Evolutionary conservation across 257 asterid genomes (phyloP).

Genomic region (Euphrasia confusa): DNA sequence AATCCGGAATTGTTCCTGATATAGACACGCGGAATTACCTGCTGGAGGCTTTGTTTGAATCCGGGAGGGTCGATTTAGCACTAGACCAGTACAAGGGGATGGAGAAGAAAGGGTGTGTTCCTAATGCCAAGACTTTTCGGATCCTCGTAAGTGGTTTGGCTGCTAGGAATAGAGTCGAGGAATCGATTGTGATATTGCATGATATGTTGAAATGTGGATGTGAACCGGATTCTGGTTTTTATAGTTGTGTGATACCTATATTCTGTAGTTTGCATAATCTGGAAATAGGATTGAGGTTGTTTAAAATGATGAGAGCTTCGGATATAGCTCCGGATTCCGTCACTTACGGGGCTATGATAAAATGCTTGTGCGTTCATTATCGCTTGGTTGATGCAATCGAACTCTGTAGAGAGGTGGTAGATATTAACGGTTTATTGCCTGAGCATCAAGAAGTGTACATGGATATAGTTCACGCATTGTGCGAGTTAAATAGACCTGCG

Average conservation of each 20-base stretch:
- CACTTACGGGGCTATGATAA: conserved; percentile 47
- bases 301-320: conserved; percentile 53
- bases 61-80: conserved; percentile 54
- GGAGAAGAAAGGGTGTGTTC: conserved; percentile 68
- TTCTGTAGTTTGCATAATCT: conserved; percentile 45
- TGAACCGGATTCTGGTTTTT: conserved; percentile 48
- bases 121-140: conserved; percentile 65
- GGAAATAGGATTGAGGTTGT: conserved; percentile 44
- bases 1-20: conserved; percentile 62
- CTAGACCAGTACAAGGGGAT: conserved; percentile 65
- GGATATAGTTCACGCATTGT: conserved; percentile 46
- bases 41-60: conserved; percentile 66
- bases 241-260: conserved; percentile 42
- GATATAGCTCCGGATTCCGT: conserved; percentile 36
- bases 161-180: conserved; percentile 43
- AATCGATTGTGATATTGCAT: conserved; percentile 45
- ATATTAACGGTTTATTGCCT: conserved; percentile 36
- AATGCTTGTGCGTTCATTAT: conserved; percentile 53
- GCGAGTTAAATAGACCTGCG: conserved; percentile 38
- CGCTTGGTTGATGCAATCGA: conserved; percentile 57
- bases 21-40: conserved; percentile 60
- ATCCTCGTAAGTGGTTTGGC: conserved; percentile 59
- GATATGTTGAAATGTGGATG: conserved; percentile 50
- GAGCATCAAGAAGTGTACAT: conserved; percentile 33
- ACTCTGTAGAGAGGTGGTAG: conserved; percentile 53